These are phyloP conservation scores for Ophiostoma sp. DNA, from an alignment of 2,329 filamentous ascomycete genomes.

Conservation along the genomic window DNA sequence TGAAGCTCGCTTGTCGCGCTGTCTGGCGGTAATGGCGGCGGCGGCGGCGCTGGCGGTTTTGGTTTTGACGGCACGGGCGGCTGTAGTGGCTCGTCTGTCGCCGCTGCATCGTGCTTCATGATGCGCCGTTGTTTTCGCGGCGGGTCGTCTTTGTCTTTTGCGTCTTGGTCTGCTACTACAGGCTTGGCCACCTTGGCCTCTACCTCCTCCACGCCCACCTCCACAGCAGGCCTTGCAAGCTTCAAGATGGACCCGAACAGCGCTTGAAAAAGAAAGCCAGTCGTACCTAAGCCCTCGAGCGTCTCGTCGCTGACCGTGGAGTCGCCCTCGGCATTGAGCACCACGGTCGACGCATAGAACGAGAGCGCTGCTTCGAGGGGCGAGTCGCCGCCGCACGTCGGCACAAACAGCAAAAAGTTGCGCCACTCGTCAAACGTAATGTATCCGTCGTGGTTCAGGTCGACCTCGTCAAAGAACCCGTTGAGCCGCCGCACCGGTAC, in stretches of 20 bases:
- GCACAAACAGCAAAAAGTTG: slow-evolving; percentile 91
- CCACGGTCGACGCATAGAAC: slow-evolving; percentile 85
- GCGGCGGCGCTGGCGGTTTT: slow-evolving; percentile 18
- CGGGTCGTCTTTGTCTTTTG: background rate
- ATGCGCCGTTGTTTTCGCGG: slow-evolving; percentile 7
- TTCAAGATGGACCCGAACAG: slow-evolving; percentile 72
- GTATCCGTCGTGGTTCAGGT: slow-evolving; percentile 78
- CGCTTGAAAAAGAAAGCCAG: slow-evolving; percentile 62
- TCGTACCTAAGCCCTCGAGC: slow-evolving; percentile 90
- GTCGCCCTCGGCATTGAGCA: slow-evolving; percentile 89
- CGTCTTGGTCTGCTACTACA: too few species aligned
- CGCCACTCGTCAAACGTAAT: slow-evolving; percentile 96
- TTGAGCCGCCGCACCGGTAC: slow-evolving; percentile 73
- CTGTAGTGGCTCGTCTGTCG: background rate
- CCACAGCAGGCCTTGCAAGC: slow-evolving; percentile 45
- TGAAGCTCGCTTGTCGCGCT: background rate
- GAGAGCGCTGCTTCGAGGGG: slow-evolving; percentile 78
- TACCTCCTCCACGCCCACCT: background rate
- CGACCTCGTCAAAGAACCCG: slow-evolving; percentile 84
- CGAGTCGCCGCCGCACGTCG: slow-evolving; percentile 56
- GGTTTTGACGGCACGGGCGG: slow-evolving; percentile 16
- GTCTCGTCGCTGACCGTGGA: slow-evolving; percentile 86
- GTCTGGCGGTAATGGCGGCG: slow-evolving; percentile 24
- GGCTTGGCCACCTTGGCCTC: background rate
- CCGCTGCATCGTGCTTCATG: background rate